phyloP scores from a whole-genome alignment of 495 filamentous ascomycete species.

The Tirmania nivea region DNA sequence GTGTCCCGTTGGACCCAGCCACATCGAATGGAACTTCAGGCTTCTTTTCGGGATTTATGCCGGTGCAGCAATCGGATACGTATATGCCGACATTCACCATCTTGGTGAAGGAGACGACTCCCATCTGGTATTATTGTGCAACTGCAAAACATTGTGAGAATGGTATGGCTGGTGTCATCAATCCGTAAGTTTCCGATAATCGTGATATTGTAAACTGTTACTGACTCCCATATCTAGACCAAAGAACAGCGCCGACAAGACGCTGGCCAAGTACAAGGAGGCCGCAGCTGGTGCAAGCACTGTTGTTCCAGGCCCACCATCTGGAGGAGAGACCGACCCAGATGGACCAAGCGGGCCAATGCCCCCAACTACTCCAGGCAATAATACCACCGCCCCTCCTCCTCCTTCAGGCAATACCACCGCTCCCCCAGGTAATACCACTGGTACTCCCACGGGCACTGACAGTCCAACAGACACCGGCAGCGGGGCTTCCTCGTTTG shows the following conservation, averaged over 20 bases:
- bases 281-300: neutral
- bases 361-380: neutral
- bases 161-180: conserved; percentile 32
- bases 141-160: conserved; percentile 26
- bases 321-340: neutral
- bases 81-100: conserved; percentile 23
- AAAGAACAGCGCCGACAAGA: neutral
- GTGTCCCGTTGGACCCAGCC: conserved; percentile 17
- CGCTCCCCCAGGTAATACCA: too few species aligned
- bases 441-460: too few species aligned
- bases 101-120: conserved; percentile 25
- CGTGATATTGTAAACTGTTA: too few species aligned
- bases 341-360: neutral
- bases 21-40: conserved; percentile 26
- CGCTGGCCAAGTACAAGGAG: neutral
- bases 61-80: conserved; percentile 21
- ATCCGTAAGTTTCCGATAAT: conserved; percentile 12
- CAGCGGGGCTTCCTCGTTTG: too few species aligned
- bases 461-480: too few species aligned
- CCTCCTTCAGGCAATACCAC: too few species aligned
- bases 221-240: neutral
- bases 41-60: conserved; percentile 44
- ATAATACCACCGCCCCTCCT: too few species aligned
- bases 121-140: conserved; percentile 32
- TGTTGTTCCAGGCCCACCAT: neutral